Percentiles rank a stretch among this genome's conserved stretches.
phyloP scores from a whole-genome alignment of 805 yeast genomes.

The Ogataea paradorogensis region DNA sequence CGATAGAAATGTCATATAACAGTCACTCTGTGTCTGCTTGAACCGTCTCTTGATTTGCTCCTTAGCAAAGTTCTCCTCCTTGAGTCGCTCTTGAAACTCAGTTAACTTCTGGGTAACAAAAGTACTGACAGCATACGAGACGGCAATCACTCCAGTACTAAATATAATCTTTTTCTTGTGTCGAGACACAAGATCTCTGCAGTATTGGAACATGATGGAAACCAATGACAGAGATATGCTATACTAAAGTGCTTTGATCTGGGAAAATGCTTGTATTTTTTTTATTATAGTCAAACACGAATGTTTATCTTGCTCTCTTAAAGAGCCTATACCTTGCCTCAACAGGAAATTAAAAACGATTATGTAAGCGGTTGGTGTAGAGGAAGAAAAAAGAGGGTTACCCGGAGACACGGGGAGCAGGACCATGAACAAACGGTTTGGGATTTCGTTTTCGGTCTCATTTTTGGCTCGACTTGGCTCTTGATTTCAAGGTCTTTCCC shows the following conservation, averaged over 20 bases:
- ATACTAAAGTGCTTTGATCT: neutral
- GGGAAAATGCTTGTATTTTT: neutral
- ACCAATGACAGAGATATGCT: neutral
- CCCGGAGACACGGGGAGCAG: conserved; percentile 1
- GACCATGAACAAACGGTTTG: neutral
- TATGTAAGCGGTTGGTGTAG: conserved; percentile 1
- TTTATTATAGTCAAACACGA: neutral
- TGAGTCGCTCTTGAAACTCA: conserved; percentile 49
- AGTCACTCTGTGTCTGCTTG: conserved; percentile 89
- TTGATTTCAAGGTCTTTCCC: neutral
- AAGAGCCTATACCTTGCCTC: conserved; percentile 20
- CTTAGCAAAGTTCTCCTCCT: conserved; percentile 56
- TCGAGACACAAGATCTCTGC: conserved; percentile 39
- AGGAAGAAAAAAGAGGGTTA: neutral
- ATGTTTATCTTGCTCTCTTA: conserved; percentile 8
- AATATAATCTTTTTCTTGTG: conserved; percentile 44
- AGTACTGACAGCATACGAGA: conserved; percentile 41
- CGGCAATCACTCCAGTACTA: conserved; percentile 43
- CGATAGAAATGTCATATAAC: conserved; percentile 78
- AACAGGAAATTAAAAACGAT: conserved; percentile 12
- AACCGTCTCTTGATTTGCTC: conserved; percentile 79
- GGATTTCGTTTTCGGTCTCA: neutral
- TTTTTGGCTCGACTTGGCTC: neutral
- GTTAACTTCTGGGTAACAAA: conserved; percentile 43
- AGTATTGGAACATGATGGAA: conserved; percentile 31